phyloP scores from a whole-genome alignment of 306 rosid species.

The Mimosa pudica region DNA sequence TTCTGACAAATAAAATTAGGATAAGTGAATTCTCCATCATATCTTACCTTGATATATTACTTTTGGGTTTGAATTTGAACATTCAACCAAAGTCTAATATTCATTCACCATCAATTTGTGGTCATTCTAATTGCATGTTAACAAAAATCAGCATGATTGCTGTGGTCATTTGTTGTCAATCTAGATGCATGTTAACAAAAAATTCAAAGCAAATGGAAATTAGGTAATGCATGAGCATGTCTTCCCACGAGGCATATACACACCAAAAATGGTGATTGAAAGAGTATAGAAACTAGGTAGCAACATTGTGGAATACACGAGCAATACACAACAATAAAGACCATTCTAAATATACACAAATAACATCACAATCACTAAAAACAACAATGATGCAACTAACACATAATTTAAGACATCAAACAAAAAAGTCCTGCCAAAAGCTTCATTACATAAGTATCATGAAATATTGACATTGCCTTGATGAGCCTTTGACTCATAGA shows the following conservation, averaged over 20 bases:
- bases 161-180: neutral
- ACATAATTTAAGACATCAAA: constrained; percentile 26
- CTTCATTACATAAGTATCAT: constrained; percentile 29
- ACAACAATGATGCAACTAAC: constrained; percentile 13
- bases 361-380: constrained; percentile 19
- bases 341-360: no score
- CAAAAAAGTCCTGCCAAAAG: constrained; percentile 19
- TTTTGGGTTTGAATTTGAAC: no score
- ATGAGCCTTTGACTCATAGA: constrained; percentile 61
- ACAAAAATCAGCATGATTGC: neutral
- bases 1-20: no score
- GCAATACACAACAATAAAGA: neutral
- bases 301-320: neutral
- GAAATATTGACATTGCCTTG: constrained; percentile 47
- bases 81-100: no score
- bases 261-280: neutral
- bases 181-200: neutral
- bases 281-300: neutral
- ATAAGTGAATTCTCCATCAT: no score
- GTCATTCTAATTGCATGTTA: no score
- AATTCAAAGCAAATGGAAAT: neutral
- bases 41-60: no score
- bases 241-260: neutral
- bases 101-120: no score
- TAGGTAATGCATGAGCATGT: neutral